phyloP scores from a whole-genome alignment of 306 rosid genomes.

The Crotalaria pallida region DNA sequence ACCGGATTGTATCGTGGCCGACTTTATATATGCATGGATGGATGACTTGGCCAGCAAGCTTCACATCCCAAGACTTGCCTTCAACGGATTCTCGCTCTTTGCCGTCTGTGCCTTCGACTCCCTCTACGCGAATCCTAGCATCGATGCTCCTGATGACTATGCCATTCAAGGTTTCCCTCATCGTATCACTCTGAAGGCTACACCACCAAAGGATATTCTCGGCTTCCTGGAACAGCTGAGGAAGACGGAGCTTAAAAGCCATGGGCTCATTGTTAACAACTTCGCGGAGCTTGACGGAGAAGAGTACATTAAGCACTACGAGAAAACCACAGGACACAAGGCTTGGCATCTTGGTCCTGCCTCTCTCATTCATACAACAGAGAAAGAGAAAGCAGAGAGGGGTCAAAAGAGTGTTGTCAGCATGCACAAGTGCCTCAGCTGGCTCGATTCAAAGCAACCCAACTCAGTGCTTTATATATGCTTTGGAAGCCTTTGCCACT shows the following conservation, averaged over 20 bases:
- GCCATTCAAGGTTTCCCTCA: conserved; percentile 19
- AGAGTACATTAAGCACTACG: conserved; percentile 8
- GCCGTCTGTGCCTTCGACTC: conserved; percentile 7
- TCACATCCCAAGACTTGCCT: conserved; percentile 20
- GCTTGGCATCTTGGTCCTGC: conserved; percentile 36
- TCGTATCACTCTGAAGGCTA: conserved; percentile 4
- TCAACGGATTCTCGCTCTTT: conserved; percentile 19
- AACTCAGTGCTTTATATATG: conserved; percentile 27
- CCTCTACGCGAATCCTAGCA: neutral
- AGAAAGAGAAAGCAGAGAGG: conserved; percentile 15
- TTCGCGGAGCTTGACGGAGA: conserved; percentile 18
- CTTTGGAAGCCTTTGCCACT: conserved; percentile 21
- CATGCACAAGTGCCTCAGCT: conserved; percentile 4
- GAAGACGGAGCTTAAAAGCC: conserved; percentile 17
- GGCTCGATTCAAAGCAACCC: conserved; percentile 23
- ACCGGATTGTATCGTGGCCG: conserved; percentile 24
- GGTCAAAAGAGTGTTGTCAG: conserved; percentile 12
- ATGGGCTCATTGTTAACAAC: conserved; percentile 24
- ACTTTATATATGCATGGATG: conserved; percentile 23
- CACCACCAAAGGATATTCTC: neutral
- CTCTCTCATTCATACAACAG: neutral
- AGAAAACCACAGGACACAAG: neutral
- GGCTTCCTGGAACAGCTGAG: neutral
- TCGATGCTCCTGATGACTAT: neutral
- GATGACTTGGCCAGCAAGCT: conserved; percentile 20